Evolutionary conservation across 176 grass and related monocot species (phyloP).

Genomic region (Carex cristatella): DNA sequence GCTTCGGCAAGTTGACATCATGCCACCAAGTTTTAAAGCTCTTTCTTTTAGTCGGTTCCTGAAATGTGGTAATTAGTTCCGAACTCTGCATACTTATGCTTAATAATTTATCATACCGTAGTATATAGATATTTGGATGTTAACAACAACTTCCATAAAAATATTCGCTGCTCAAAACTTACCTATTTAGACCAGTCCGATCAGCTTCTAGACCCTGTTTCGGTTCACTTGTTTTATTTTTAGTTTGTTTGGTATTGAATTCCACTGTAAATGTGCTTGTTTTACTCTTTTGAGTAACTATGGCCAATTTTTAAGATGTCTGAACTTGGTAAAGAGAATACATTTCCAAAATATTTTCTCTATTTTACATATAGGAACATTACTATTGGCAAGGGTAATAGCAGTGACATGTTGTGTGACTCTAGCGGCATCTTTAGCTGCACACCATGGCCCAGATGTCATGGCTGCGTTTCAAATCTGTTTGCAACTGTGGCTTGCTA

Average conservation of each 20-base stretch:
- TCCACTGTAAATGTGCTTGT: background rate
- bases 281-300: background rate
- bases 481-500: conserved; percentile 81
- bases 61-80: conserved; percentile 52
- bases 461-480: conserved; percentile 98
- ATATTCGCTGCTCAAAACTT: background rate
- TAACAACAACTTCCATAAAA: background rate
- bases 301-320: background rate
- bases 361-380: conserved; percentile 37
- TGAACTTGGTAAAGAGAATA: background rate
- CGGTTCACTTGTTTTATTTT: background rate
- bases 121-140: background rate
- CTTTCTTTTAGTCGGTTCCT: conserved; percentile 68
- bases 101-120: background rate
- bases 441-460: conserved; percentile 52
- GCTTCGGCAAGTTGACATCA: conserved; percentile 41
- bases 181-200: background rate
- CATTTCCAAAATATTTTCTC: background rate
- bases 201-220: background rate
- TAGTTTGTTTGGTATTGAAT: background rate
- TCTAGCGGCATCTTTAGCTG: conserved; percentile 76
- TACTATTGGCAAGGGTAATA: conserved; percentile 64
- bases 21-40: conserved; percentile 55
- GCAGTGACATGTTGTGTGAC: conserved; percentile 87
- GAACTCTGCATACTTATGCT: background rate